phyloP scores from a whole-genome alignment of 257 asterid genomes.

The Solanum tarapatanum region DNA sequence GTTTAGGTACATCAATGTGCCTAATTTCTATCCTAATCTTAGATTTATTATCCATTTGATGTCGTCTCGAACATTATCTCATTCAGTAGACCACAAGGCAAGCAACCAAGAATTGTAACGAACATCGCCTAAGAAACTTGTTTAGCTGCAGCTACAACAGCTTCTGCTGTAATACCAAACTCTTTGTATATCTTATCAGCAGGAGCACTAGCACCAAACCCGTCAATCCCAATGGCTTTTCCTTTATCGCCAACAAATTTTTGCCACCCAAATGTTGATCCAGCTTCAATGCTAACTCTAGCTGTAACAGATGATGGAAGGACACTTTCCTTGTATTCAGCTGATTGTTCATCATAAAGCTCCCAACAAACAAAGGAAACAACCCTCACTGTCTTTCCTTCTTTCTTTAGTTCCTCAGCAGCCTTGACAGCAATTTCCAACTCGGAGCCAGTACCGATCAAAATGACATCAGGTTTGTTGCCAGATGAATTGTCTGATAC shows the following conservation, averaged over 20 bases:
- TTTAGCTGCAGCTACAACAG: constrained; percentile 73
- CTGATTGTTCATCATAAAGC: constrained; percentile 62
- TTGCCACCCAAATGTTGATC: constrained; percentile 65
- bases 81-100: not conserved
- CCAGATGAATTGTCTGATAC: constrained; percentile 46
- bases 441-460: constrained; percentile 67
- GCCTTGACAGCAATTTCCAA: constrained; percentile 62
- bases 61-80: not conserved
- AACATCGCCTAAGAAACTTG: constrained; percentile 23
- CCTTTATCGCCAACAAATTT: constrained; percentile 58
- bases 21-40: constrained; percentile 19
- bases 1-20: constrained; percentile 17
- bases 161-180: constrained; percentile 56
- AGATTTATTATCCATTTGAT: constrained; percentile 9
- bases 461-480: constrained; percentile 54
- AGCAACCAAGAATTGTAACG: constrained; percentile 10
- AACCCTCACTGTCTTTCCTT: constrained; percentile 68
- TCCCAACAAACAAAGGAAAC: constrained; percentile 80
- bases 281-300: constrained; percentile 82
- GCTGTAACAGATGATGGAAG: constrained; percentile 50
- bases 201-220: constrained; percentile 71
- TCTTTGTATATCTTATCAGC: constrained; percentile 50
- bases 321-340: constrained; percentile 67
- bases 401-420: constrained; percentile 59
- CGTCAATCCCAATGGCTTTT: constrained; percentile 55